A percentile compares a stretch with the other conserved stretches of the same genome.
Evolutionary conservation across 768 basidiomycete species (phyloP).

Genomic region (Amanita muscaria): DNA sequence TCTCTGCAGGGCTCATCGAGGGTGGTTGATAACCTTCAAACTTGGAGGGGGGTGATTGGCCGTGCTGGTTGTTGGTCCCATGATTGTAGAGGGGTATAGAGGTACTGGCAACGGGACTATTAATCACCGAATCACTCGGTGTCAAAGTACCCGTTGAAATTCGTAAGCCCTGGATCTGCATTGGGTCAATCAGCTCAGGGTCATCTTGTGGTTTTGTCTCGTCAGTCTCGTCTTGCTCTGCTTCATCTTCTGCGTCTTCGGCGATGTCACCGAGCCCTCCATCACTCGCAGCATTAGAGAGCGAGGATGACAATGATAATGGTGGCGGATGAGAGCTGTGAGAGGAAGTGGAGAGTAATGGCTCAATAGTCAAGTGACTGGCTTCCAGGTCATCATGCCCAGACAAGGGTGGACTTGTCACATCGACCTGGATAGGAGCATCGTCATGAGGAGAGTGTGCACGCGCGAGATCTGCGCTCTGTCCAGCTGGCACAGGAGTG

Average conservation of each 20-base stretch:
- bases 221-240: constrained; percentile 21
- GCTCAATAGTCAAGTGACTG: constrained; percentile 35
- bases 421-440: no score
- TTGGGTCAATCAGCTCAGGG: constrained; percentile 22
- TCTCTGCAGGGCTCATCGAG: background rate
- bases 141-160: constrained; percentile 38
- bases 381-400: constrained; percentile 10
- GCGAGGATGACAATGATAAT: constrained; percentile 27
- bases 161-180: constrained; percentile 49
- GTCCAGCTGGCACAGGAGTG: background rate
- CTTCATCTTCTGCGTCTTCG: constrained; percentile 57
- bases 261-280: constrained; percentile 47
- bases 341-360: constrained; percentile 35
- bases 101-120: constrained; percentile 19
- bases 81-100: constrained; percentile 12
- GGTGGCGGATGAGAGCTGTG: constrained; percentile 24
- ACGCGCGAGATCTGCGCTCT: no score
- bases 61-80: no score
- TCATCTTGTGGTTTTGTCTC: constrained; percentile 15
- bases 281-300: constrained; percentile 20
- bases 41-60: no score
- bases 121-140: constrained; percentile 14
- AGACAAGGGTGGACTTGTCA: constrained; percentile 3
- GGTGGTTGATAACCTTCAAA: no score
- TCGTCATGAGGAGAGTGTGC: no score